Evolutionary conservation across 352 stramenopile species (phyloP).

Genomic region (Pythium aristosporum): DNA sequence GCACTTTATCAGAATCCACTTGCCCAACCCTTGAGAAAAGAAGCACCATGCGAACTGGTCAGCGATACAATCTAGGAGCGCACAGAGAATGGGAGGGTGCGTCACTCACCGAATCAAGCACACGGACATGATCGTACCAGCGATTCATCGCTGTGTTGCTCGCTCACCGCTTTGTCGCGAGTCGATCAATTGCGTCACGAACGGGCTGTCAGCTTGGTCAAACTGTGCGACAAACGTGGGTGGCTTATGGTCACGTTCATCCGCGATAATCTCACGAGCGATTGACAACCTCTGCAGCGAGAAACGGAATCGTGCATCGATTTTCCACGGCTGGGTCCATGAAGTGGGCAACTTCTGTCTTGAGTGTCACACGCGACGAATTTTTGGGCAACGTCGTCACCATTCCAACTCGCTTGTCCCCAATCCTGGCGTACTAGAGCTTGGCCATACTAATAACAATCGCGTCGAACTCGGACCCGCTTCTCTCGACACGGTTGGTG

Average conservation of each 20-base stretch:
- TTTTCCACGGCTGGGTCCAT: slow-evolving; percentile 19
- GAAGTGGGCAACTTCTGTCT: background rate
- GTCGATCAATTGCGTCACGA: slow-evolving; percentile 31
- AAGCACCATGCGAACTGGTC: slow-evolving; percentile 40
- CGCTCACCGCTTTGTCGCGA: slow-evolving; percentile 27
- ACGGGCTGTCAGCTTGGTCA: slow-evolving; percentile 27
- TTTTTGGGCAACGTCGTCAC: background rate
- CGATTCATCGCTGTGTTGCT: slow-evolving; percentile 41
- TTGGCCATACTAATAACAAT: background rate
- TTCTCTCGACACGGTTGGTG: too few species aligned
- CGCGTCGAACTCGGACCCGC: too few species aligned
- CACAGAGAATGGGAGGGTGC: slow-evolving; percentile 37
- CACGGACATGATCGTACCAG: slow-evolving; percentile 35
- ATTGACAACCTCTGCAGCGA: slow-evolving; percentile 18
- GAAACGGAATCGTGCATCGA: slow-evolving; percentile 27
- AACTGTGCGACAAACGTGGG: slow-evolving; percentile 27
- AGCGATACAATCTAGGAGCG: slow-evolving; percentile 42
- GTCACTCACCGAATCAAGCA: slow-evolving; percentile 45
- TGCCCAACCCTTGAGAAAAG: slow-evolving; percentile 39
- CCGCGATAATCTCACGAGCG: slow-evolving; percentile 28
- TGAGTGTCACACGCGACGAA: background rate
- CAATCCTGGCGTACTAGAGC: background rate
- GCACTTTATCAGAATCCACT: slow-evolving; percentile 42
- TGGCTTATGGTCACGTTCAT: slow-evolving; percentile 24
- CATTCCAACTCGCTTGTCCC: background rate